These are phyloP conservation scores for Agapanthus africanus DNA, from an alignment of 106 monocot species.

Conservation along the genomic window DNA sequence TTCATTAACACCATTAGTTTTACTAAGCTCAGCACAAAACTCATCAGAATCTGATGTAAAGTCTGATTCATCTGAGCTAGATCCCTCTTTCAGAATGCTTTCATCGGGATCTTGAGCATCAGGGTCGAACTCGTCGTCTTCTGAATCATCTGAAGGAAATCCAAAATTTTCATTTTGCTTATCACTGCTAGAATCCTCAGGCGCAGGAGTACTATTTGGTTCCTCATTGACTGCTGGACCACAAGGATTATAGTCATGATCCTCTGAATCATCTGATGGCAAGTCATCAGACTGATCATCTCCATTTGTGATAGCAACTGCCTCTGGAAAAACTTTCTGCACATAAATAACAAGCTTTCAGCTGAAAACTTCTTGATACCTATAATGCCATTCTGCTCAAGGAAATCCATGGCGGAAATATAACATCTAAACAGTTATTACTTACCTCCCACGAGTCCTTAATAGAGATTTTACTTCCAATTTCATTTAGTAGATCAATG, in stretches of 20 bases:
- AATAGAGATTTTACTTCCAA: conserved; percentile 51
- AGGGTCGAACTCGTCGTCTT: conserved; percentile 90
- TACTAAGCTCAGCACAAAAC: conserved; percentile 37
- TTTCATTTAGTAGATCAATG: conserved; percentile 66
- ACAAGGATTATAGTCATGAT: conserved; percentile 12
- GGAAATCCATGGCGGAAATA: background rate
- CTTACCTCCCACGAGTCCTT: conserved; percentile 85
- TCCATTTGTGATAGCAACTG: conserved; percentile 43
- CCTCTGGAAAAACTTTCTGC: conserved; percentile 96
- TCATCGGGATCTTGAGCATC: conserved; percentile 29
- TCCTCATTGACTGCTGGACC: background rate
- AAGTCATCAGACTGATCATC: conserved; percentile 2
- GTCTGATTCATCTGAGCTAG: conserved; percentile 67
- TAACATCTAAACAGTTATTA: background rate
- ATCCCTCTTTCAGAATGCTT: conserved; percentile 24
- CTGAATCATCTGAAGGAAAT: conserved; percentile 87
- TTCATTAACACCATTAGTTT: conserved; percentile 24
- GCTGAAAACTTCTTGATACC: background rate
- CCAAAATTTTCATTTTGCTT: conserved; percentile 25
- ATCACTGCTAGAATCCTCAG: conserved; percentile 29
- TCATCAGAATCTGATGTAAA: conserved; percentile 93
- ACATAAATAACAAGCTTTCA: conserved; percentile 8
- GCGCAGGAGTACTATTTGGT: conserved; percentile 52
- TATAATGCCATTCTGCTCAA: background rate
- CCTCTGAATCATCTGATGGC: conserved; percentile 15